Evolutionary conservation across 768 basidiomycete species (phyloP).

Genomic region (Auriscalpium orientale): DNA sequence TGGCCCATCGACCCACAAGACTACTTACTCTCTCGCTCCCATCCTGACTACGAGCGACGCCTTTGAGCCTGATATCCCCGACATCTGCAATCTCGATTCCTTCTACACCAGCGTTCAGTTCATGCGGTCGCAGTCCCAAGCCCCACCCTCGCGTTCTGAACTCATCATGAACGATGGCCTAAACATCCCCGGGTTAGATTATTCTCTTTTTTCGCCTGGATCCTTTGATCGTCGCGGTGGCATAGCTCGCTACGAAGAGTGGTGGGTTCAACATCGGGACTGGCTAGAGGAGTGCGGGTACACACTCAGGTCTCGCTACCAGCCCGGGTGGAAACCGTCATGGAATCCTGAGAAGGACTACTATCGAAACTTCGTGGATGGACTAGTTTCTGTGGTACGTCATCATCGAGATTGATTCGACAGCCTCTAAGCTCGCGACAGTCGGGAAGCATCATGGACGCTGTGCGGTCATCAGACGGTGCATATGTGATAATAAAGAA

Average conservation of each 20-base stretch:
- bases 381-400: not conserved
- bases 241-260: not conserved
- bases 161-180: too few relatives aligned
- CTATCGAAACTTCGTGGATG: conserved; percentile 4
- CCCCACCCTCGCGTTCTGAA: too few relatives aligned
- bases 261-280: conserved; percentile 7
- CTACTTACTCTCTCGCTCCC: too few relatives aligned
- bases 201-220: too few relatives aligned
- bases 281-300: conserved; percentile 1
- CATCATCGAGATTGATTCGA: not conserved
- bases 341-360: not conserved
- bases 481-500: conserved; percentile 15
- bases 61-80: too few relatives aligned
- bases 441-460: conserved; percentile 12
- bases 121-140: too few relatives aligned
- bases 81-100: too few relatives aligned
- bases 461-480: conserved; percentile 11
- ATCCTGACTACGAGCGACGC: too few relatives aligned
- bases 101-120: too few relatives aligned
- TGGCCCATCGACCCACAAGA: too few relatives aligned
- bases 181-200: too few relatives aligned
- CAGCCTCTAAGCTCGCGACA: not conserved
- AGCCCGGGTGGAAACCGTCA: conserved; percentile 7
- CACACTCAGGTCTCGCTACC: conserved; percentile 8
- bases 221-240: too few relatives aligned